Conservation (phyloP, 2,329 filamentous ascomycete species). For the Sarocladium oryzae region DNA sequence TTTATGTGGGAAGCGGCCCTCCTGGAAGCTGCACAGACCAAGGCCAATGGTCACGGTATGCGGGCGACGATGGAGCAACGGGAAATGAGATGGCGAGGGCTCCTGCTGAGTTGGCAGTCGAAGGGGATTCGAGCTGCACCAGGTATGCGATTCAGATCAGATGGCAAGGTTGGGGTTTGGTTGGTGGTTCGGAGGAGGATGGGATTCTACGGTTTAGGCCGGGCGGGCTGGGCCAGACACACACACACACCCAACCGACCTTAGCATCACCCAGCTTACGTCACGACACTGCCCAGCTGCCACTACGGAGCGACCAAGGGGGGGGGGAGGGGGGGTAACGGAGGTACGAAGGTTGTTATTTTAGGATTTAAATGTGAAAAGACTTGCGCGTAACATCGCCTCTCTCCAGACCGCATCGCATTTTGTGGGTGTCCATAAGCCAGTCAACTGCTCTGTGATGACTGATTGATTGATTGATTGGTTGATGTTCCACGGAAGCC, state of each 20-base stretch:
- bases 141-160: no score
- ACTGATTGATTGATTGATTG: no score
- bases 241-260: background rate
- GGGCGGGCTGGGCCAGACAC: background rate
- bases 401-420: background rate
- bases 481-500: no score
- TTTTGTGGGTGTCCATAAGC: background rate
- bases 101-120: background rate
- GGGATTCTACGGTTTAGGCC: background rate
- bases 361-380: background rate
- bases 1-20: background rate
- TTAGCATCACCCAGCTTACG: background rate
- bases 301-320: no score
- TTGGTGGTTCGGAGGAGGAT: background rate
- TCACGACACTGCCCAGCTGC: no score
- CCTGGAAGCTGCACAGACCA: background rate
- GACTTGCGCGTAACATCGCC: no score
- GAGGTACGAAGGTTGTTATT: no score
- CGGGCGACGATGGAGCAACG: background rate
- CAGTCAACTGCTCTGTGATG: no score
- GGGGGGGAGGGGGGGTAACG: no score
- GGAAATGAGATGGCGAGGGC: background rate
- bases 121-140: conserved; percentile 2
- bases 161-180: background rate
- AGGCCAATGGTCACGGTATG: background rate